Evolutionary conservation across 108 stramenopile species (phyloP).

Genomic region (Cyclotella kingstonii): DNA sequence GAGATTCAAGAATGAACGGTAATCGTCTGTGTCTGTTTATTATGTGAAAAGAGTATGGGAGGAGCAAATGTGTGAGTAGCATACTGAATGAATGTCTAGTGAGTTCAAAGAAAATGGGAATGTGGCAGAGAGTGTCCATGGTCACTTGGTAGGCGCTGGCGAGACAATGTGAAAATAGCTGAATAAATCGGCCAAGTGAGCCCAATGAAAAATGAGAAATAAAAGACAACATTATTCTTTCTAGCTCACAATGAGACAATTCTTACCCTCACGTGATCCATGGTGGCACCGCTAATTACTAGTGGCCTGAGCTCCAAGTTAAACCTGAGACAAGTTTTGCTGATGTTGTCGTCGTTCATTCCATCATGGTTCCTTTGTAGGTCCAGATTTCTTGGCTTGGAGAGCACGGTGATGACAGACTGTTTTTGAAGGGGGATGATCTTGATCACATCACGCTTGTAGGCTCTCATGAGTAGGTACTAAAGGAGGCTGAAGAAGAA

Average conservation of each 20-base stretch:
- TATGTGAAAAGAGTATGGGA: conserved; percentile 52
- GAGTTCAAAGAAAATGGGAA: conserved; percentile 68
- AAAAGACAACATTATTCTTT: not conserved
- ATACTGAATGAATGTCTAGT: conserved; percentile 62
- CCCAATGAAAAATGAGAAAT: not conserved
- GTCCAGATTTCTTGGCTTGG: conserved; percentile 6
- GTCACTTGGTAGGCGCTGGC: conserved; percentile 50
- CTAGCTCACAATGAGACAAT: conserved; percentile 31
- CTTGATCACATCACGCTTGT: conserved; percentile 10
- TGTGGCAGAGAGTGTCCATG: conserved; percentile 71
- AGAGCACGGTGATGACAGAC: not conserved
- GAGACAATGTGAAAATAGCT: not conserved
- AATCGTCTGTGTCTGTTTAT: no score
- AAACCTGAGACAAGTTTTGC: conserved; percentile 19
- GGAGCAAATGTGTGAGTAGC: conserved; percentile 72
- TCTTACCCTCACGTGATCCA: conserved; percentile 38
- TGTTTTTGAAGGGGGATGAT: conserved; percentile 1
- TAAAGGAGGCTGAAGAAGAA: no score
- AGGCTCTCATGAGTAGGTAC: no score
- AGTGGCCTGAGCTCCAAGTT: conserved; percentile 35
- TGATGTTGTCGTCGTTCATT: conserved; percentile 1
- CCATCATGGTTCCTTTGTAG: not conserved
- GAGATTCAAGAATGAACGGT: conserved; percentile 58
- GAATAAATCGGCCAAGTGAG: not conserved
- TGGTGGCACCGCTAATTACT: conserved; percentile 35